phyloP scores from a whole-genome alignment of 2,329 filamentous ascomycete species.

The Cladosporium velox region DNA sequence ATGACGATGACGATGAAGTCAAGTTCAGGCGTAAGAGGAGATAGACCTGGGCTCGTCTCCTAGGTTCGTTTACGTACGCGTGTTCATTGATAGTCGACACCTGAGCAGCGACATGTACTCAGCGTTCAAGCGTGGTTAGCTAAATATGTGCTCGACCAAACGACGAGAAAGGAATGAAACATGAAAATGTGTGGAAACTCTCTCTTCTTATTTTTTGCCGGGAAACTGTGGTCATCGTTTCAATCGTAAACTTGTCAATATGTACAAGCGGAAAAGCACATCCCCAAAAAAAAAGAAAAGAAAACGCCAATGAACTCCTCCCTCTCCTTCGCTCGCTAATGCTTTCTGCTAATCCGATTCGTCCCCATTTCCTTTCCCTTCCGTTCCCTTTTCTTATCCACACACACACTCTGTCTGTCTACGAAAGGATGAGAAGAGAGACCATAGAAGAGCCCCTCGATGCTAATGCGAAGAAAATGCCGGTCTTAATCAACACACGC shows the following conservation, averaged over 20 bases:
- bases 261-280: background rate
- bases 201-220: background rate
- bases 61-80: background rate
- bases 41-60: background rate
- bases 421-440: background rate
- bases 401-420: background rate
- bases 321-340: background rate
- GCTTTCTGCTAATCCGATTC: background rate
- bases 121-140: background rate
- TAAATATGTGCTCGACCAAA: background rate
- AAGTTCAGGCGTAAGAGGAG: conserved; percentile 53
- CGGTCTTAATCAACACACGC: background rate
- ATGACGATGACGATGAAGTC: conserved; percentile 59
- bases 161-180: background rate
- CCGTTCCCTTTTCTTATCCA: background rate
- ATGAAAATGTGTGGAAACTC: background rate
- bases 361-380: background rate
- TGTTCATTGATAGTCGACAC: background rate
- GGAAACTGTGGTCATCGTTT: background rate
- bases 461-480: background rate
- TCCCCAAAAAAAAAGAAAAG: background rate
- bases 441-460: background rate
- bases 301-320: background rate
- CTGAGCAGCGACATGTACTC: background rate
- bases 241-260: background rate